Evolutionary conservation across 2,329 filamentous ascomycete genomes (phyloP).

Genomic region (Neofusicoccum umdonicola): DNA sequence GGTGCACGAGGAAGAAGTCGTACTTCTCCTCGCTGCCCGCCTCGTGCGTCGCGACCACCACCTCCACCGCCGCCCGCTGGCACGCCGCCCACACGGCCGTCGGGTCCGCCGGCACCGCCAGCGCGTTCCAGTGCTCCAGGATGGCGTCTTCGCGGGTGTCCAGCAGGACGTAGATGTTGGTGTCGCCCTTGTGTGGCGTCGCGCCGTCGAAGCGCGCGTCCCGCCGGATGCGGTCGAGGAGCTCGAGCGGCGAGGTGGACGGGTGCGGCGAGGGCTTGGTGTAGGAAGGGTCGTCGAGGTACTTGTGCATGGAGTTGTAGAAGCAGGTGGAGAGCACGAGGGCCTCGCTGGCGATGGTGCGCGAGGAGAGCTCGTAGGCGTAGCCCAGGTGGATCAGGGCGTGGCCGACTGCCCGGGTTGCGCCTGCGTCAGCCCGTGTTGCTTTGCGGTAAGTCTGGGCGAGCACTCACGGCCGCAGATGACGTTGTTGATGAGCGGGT

Average conservation of each 20-base stretch:
- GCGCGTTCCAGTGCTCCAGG: conserved; percentile 88
- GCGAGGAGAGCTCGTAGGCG: conserved; percentile 81
- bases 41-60: conserved; percentile 58
- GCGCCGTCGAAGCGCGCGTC: conserved; percentile 70
- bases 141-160: conserved; percentile 66
- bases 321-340: conserved; percentile 65
- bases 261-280: conserved; percentile 61
- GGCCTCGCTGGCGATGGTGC: conserved; percentile 85
- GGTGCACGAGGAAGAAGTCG: conserved; percentile 79
- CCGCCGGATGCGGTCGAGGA: conserved; percentile 64
- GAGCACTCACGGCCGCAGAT: conserved; percentile 68
- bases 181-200: conserved; percentile 56
- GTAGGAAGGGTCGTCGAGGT: conserved; percentile 70
- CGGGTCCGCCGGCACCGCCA: conserved; percentile 55
- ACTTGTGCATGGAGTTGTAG: conserved; percentile 57
- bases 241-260: conserved; percentile 62
- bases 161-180: conserved; percentile 68
- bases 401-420: conserved; percentile 66
- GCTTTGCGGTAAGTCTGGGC: neutral
- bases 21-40: conserved; percentile 51
- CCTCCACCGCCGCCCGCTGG: conserved; percentile 55
- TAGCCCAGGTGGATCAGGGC: conserved; percentile 93
- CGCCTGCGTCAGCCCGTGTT: too few relatives aligned
- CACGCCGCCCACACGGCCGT: conserved; percentile 70
- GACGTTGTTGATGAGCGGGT: conserved; percentile 77